Base-by-base conservation (phyloP, 257 asterid genomes). In the Solanum raphanifolium region DNA sequence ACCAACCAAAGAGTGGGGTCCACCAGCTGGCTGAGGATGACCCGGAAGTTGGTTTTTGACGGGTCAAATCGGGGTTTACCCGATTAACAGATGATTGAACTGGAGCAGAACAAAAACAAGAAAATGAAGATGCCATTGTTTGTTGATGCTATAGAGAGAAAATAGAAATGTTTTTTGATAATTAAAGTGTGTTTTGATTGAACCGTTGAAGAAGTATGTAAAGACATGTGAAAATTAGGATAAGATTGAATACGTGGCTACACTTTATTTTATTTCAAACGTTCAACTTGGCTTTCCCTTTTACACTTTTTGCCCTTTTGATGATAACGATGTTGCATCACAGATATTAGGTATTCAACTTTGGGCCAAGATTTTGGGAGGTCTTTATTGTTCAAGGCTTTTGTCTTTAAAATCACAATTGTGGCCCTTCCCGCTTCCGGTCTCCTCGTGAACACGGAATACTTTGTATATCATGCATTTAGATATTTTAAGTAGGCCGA, bases 1-100 rank as follows among this genome's bases (percentile, higher is more conserved):
- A 87, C 90, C 94, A 89, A 2, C 95, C 94, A 82, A 94, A 95
- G 8, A 93, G 87, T 5, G 98, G 96, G 84, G 92, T 69, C 75
- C 75, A 69, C 75, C 75, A 68, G 1, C 71, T 65, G 16, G 71
- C 69, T 23, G 69, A 62, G n/a, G 93, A 46, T 11, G 85, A 75
- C 38, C 48, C 78, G 27, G 60, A 3, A 41, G 29, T 21, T 65
- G 65, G 36, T 25, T 43, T 86, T 62, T 90, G 87, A 15, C 75
- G 36, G 38, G 9, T 27, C 35, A 29, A 68, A 13, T 68, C 35
- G 25, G 87, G 66, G 3, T 86, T 87, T 3, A 81, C 36, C 41
- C 23, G 84, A 79, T 86, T 76, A 38, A 86, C 71, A 62, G 91
- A 90, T 83, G 90, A 66, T 71, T 66, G 31, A 9, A 87, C n/a